Percentiles rank a stretch among this genome's conserved stretches.
Conservation (phyloP, 495 filamentous ascomycete genomes). For the Trypethelium eluteriae region DNA sequence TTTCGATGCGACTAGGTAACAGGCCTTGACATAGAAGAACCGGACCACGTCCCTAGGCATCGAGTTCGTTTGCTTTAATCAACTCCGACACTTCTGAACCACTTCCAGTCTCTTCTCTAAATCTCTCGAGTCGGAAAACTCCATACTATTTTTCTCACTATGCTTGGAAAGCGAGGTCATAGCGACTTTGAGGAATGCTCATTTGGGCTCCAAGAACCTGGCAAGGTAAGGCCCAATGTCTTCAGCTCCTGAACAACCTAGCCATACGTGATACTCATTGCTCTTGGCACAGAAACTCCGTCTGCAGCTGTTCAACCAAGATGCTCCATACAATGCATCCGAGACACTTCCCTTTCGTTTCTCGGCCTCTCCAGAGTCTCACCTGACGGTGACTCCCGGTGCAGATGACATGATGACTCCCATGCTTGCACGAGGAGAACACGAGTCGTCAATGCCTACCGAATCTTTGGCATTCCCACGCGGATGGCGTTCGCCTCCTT, state of each 20-base stretch:
- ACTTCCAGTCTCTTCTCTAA: conserved; percentile 10
- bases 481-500: conserved; percentile 20
- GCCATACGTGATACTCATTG: neutral
- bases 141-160: neutral
- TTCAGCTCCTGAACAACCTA: neutral
- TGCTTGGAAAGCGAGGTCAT: conserved; percentile 10
- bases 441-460: conserved; percentile 25
- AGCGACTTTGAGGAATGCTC: conserved; percentile 10
- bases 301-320: conserved; percentile 3
- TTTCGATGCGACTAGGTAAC: conserved; percentile 4
- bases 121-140: neutral
- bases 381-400: conserved; percentile 2
- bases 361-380: neutral
- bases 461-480: conserved; percentile 16
- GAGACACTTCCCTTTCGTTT: neutral
- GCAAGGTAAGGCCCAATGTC: neutral
- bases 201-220: conserved; percentile 6
- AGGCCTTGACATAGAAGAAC: conserved; percentile 9
- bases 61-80: conserved; percentile 8
- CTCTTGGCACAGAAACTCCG: conserved; percentile 6
- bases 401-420: conserved; percentile 14
- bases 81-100: conserved; percentile 12
- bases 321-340: conserved; percentile 5
- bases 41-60: neutral
- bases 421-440: conserved; percentile 18